Conservation (phyloP, 2,329 filamentous ascomycete species). For the Aspergillus felis region DNA sequence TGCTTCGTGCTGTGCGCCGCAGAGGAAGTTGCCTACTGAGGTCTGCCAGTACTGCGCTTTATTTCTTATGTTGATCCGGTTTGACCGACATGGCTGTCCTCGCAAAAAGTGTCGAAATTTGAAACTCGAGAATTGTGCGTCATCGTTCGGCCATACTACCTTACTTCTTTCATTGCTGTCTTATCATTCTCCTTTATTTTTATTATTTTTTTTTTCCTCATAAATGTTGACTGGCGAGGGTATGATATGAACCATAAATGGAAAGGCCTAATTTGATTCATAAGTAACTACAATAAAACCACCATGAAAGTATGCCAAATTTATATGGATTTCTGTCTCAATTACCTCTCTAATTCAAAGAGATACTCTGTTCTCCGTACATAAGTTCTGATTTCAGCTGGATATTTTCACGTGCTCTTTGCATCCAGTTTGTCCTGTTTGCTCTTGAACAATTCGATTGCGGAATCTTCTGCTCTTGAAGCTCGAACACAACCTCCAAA, state of each 20-base stretch:
- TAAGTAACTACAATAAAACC: background rate
- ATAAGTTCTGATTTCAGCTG: too few species aligned
- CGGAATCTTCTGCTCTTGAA: constrained; percentile 5
- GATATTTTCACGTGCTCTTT: constrained; percentile 6
- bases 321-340: background rate
- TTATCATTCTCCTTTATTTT: background rate
- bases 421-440: constrained; percentile 17
- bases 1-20: too few species aligned
- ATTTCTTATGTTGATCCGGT: background rate
- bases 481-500: background rate
- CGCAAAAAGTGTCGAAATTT: background rate
- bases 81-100: background rate
- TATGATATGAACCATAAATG: background rate
- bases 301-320: background rate
- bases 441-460: constrained; percentile 2
- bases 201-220: background rate
- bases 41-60: background rate
- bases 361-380: too few species aligned
- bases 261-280: background rate
- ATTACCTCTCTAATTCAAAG: background rate
- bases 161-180: background rate
- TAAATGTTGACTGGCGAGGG: background rate
- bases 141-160: background rate
- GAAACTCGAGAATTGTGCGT: background rate
- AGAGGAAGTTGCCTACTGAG: background rate